Conservation (phyloP, 129 eudicot genomes). For the Centrapalus pauciflorus region DNA sequence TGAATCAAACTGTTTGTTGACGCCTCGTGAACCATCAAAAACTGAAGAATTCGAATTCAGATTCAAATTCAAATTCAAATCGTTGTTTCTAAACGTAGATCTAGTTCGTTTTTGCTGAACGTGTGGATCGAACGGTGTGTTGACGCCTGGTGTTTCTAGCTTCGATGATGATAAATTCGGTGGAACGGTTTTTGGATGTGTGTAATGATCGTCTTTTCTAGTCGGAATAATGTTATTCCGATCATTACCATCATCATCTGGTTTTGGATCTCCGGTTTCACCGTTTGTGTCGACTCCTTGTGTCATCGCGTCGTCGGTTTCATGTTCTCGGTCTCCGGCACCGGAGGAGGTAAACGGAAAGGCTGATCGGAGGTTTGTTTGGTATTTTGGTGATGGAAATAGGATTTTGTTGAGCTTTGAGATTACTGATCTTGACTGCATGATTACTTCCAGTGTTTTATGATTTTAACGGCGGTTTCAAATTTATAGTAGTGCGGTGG, state of each 20-base stretch:
- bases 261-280: conserved; percentile 19
- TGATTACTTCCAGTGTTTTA: background rate
- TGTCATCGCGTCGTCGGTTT: conserved; percentile 25
- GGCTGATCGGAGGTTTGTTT: background rate
- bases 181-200: conserved; percentile 27
- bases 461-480: background rate
- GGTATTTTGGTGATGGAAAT: background rate
- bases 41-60: background rate
- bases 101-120: conserved; percentile 49
- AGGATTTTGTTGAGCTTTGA: conserved; percentile 18
- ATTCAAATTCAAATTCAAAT: too few relatives aligned
- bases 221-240: background rate
- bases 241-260: background rate
- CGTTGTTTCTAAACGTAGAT: background rate
- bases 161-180: conserved; percentile 37
- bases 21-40: too few relatives aligned
- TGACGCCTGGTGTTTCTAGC: conserved; percentile 39
- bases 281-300: conserved; percentile 34
- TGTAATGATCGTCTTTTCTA: conserved; percentile 30
- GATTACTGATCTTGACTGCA: conserved; percentile 45
- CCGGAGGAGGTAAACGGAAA: background rate
- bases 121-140: conserved; percentile 37
- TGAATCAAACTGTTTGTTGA: conserved; percentile 43
- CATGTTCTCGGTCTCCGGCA: background rate
- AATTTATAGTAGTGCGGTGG: background rate